These are phyloP conservation scores for Candida vaughaniae DNA, from an alignment of 805 yeast species.

Conservation along the genomic window DNA sequence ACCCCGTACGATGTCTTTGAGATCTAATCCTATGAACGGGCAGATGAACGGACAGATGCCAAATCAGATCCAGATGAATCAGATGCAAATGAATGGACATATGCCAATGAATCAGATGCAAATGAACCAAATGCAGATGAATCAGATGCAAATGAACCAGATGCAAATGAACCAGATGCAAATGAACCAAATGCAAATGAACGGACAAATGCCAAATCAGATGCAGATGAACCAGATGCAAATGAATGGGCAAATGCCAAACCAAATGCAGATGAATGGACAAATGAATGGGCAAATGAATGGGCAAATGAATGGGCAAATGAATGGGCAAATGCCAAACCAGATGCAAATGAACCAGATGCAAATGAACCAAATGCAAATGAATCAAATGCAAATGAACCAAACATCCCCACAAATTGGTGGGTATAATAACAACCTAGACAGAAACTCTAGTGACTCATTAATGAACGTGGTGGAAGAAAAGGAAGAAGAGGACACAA, in stretches of 20 bases:
- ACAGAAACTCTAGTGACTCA: conserved; percentile 27
- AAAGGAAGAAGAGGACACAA: conserved; percentile 26
- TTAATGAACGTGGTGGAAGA: conserved; percentile 35
- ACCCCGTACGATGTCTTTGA: conserved; percentile 31
- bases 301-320: not conserved
- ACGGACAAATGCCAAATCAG: not conserved
- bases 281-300: conserved; percentile 2
- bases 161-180: conserved; percentile 4
- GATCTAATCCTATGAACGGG: conserved; percentile 10
- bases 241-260: conserved; percentile 2
- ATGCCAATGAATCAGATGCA: conserved; percentile 1
- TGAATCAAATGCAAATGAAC: conserved; percentile 7
- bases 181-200: conserved; percentile 7
- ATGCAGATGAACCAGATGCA: conserved; percentile 1
- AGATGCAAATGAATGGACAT: not conserved
- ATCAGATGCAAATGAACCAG: conserved; percentile 7
- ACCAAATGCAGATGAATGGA: conserved; percentile 5
- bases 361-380: conserved; percentile 12
- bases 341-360: conserved; percentile 2
- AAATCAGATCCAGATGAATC: conserved; percentile 5
- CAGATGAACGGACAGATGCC: conserved; percentile 4
- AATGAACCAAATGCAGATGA: conserved; percentile 7
- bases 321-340: conserved; percentile 5
- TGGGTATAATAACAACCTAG: not conserved
- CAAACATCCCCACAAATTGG: conserved; percentile 3